Percentiles rank a stretch among this genome's conserved stretches.
phyloP scores from a whole-genome alignment of 2,329 filamentous ascomycete genomes.

The Cladosporium sp. region DNA sequence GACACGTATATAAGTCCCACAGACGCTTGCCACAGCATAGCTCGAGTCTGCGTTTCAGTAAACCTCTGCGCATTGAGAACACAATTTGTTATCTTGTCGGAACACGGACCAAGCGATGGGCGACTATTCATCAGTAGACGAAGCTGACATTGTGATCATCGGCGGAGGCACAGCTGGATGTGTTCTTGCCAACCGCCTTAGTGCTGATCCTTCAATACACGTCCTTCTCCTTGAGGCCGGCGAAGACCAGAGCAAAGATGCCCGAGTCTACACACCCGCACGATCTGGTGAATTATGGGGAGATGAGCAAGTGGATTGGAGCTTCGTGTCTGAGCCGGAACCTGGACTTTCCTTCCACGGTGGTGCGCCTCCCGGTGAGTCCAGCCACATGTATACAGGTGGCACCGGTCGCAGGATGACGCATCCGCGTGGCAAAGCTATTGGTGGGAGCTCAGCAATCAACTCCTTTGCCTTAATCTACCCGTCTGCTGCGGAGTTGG shows the following conservation, averaged over 20 bases:
- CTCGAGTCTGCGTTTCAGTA: too few species aligned
- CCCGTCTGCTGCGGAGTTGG: conserved; percentile 34
- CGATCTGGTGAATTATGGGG: conserved; percentile 15
- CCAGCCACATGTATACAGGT: conserved; percentile 12
- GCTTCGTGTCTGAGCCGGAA: conserved; percentile 26
- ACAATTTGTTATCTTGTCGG: too few species aligned
- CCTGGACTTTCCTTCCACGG: conserved; percentile 10
- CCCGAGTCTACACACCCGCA: conserved; percentile 21
- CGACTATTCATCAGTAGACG: background rate
- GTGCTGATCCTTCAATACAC: conserved; percentile 19
- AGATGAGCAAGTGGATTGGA: conserved; percentile 30
- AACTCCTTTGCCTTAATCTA: conserved; percentile 24
- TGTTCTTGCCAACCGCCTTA: conserved; percentile 24
- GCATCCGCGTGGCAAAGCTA: conserved; percentile 32
- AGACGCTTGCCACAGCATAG: too few species aligned
- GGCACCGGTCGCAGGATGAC: conserved; percentile 18
- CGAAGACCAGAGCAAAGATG: conserved; percentile 20
- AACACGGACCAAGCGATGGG: background rate
- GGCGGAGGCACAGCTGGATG: conserved; percentile 26
- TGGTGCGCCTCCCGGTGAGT: background rate
- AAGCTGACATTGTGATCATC: conserved; percentile 22
- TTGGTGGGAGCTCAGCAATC: conserved; percentile 38
- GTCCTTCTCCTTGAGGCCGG: conserved; percentile 33
- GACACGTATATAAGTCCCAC: too few species aligned
- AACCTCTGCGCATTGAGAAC: too few species aligned